Evolutionary conservation across 2,329 filamentous ascomycete species (phyloP), one percentile per base, ranked within the genome.

Genomic region (Escovopsis sp.): DNA sequence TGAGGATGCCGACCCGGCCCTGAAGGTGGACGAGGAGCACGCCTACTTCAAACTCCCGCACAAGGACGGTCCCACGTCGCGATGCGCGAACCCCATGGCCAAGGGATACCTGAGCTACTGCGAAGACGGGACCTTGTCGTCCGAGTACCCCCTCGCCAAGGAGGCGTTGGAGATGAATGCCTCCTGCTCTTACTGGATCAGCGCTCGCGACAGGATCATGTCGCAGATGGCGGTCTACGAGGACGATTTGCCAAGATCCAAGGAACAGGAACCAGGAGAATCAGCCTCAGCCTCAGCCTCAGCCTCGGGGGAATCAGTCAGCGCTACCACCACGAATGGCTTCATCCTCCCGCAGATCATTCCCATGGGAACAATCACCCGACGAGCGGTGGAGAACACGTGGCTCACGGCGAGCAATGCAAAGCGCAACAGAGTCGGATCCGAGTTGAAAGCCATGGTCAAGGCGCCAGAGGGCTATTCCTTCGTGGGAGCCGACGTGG

Each of bases 101-200:
- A 98, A 98, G 61, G 76, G 83, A 10, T 98, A 96, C 52, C 66
- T 94, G 43, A 61, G 78, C 40, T 95, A 93, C 57, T 96, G 98
- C 53, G 91, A 98, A 53, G 84, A 83, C 31, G 89, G 87, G 0
- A 84, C 74, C 1, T 66, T 98, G 3, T 84, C 85, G 1, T 96
- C 89, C 0, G 82, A 94, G 58, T 96, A 82, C 53, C 59, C 78
- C 0, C 89, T 95, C 53, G 91, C 91, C 0, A 96, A 93, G 55
- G 87, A 94, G 58, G 91, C 93, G 0, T 66, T 98, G 35, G 84
- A 96, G 52, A 98, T 98, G 91, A 98, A 98, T 52, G 87, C 91
- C 0, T 94, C 87, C 0, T 98, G 93, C 57, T 96, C 89, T 1
- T 98, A 98, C 61, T 98, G 93, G 91, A 96, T 98, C 52, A 94